Evolutionary conservation across 805 yeast genomes (phyloP).

Genomic region (Candida silvicultrix): DNA sequence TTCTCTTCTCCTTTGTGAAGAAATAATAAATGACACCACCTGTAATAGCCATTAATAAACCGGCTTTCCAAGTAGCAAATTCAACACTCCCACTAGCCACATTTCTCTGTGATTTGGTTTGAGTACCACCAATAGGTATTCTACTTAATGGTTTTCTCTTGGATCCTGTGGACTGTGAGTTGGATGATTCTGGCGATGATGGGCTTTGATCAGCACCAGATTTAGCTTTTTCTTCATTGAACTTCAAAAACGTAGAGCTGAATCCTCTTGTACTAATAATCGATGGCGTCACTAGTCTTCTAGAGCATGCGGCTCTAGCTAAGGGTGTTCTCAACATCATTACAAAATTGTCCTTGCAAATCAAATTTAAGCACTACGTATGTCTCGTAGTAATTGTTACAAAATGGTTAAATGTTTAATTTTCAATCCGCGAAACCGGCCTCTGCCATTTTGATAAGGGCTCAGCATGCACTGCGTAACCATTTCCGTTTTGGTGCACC

Average conservation of each 20-base stretch:
- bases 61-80: slow-evolving; percentile 82
- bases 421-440: not conserved
- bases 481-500: slow-evolving; percentile 8
- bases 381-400: too few species aligned
- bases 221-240: slow-evolving; percentile 8
- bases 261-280: not conserved
- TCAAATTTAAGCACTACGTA: too few species aligned
- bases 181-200: slow-evolving; percentile 14
- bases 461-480: not conserved
- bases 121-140: slow-evolving; percentile 65
- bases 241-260: slow-evolving; percentile 11
- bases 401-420: too few species aligned
- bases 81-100: slow-evolving; percentile 46
- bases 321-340: not conserved
- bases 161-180: slow-evolving; percentile 3
- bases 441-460: too few species aligned
- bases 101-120: slow-evolving; percentile 24
- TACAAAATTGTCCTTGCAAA: too few species aligned
- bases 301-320: not conserved
- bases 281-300: not conserved
- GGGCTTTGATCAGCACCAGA: not conserved
- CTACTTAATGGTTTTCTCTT: slow-evolving; percentile 66
- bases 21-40: slow-evolving; percentile 71
- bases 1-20: slow-evolving; percentile 71
- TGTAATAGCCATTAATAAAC: slow-evolving; percentile 53